phyloP scores from a whole-genome alignment of 805 yeast genomes.

The Jamesozyma hellenica region DNA sequence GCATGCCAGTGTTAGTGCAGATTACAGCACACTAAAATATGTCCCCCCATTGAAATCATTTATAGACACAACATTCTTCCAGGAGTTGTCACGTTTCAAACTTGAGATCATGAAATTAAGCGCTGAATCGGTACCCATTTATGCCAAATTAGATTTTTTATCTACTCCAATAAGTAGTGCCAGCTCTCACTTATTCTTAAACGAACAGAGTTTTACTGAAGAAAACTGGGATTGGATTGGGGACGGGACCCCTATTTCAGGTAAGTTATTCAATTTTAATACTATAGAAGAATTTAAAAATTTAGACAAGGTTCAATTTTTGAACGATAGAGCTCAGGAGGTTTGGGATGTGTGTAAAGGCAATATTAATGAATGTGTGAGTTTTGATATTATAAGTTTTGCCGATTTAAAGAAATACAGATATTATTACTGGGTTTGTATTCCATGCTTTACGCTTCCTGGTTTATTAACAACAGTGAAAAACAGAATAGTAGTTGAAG shows the following conservation, averaged over 20 bases:
- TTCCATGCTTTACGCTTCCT: conserved; percentile 45
- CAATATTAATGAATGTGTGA: conserved; percentile 20
- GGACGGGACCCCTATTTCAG: conserved; percentile 20
- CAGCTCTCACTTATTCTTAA: conserved; percentile 16
- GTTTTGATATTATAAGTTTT: conserved; percentile 51
- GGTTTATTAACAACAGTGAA: conserved; percentile 5
- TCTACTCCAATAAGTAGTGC: conserved; percentile 9
- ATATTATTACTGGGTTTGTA: conserved; percentile 83
- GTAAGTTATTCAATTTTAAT: conserved; percentile 52
- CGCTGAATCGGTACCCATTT: conserved; percentile 21
- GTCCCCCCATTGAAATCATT: conserved; percentile 51
- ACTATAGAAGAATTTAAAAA: conserved; percentile 78
- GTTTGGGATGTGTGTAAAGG: conserved; percentile 20
- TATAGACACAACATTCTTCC: conserved; percentile 82
- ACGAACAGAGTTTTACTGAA: conserved; percentile 28
- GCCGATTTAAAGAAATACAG: conserved; percentile 84
- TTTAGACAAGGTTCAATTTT: conserved; percentile 49
- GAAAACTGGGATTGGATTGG: conserved; percentile 2
- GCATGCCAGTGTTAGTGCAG: no score
- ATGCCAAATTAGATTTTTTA: conserved; percentile 20
- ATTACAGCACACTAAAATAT: conserved; percentile 14
- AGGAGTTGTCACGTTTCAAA: conserved; percentile 60
- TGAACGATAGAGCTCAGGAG: conserved; percentile 35
- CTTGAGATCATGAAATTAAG: conserved; percentile 59
- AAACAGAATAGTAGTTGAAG: not conserved